Base-by-base conservation (phyloP, 2,329 filamentous ascomycete species). In the Pezicula rhizophila region DNA sequence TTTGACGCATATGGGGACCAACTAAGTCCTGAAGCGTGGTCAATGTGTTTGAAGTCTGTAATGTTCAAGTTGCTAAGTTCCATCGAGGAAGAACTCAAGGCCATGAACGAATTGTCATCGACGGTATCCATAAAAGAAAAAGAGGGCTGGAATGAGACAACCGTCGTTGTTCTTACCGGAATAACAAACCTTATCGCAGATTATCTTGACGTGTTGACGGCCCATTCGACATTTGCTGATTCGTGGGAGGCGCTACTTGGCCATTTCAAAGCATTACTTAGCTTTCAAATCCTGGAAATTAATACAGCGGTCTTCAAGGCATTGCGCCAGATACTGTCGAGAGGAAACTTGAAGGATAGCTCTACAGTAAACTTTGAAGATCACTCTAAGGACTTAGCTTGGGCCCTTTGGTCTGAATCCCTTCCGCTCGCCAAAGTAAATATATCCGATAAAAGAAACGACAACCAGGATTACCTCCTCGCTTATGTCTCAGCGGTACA, bases 1-100 rank as follows among this genome's bases (percentile, higher is more conserved):
- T 90, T 97, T 54, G 90, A 96, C 64, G 90, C 89, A 1, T 95
- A 95, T 54, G 89, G 89, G 10, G 86, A 91, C 56, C 84, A 86
- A 46, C 74, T 96, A 4, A 84, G 79, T 37, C 76, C 88, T 0
- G 80, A 86, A 60, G 84, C 87, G 0, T 97, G 90, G 91, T 84
- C 85, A 42, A 76, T 92, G 25, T 93, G 90, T 58, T 78, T 96
- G 48, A 84, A 87, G 51, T 82, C 80, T 6, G 86, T 96, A 6
- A 76, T 96, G 2, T 91, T 96, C 66, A 81, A 80, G 51, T 81
- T 96, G 56, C 68, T 95, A 3, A 76, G 82, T 4, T 83, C 81
- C 0, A 83, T 91, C n/a, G 79, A 85, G 57, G 65, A 69, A 20
- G 77, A 82, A 51, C 65, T 84, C 6, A 64, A 67, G 6, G 61